phyloP scores from a whole-genome alignment of 495 filamentous ascomycete species.

The Penicillium argentinense region DNA sequence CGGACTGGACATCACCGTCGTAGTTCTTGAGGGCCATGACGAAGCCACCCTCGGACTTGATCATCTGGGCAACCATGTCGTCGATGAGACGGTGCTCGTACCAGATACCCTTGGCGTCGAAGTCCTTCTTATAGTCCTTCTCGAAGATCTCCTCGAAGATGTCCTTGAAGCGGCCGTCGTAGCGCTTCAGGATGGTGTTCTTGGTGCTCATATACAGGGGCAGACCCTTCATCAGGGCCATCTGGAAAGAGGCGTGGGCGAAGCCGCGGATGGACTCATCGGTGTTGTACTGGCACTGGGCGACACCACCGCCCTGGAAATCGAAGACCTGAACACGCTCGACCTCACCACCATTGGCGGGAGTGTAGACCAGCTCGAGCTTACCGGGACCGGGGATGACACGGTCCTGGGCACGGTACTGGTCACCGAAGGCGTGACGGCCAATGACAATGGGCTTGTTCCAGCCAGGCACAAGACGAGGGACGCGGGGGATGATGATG shows the following conservation, averaged over 20 bases:
- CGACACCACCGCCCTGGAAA: slow-evolving; percentile 84
- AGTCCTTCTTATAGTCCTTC: slow-evolving; percentile 77
- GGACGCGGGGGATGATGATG: slow-evolving; percentile 90
- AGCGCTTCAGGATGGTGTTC: slow-evolving; percentile 99
- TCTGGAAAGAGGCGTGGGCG: slow-evolving; percentile 93
- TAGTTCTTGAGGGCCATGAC: slow-evolving; percentile 99
- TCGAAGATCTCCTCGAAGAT: slow-evolving; percentile 99
- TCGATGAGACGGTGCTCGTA: slow-evolving; percentile 99
- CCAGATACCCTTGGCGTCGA: slow-evolving; percentile 91
- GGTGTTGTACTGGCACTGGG: slow-evolving; percentile 96
- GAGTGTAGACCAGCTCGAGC: slow-evolving; percentile 91
- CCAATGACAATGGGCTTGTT: slow-evolving; percentile 98
- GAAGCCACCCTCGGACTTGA: slow-evolving; percentile 93
- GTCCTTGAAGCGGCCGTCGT: slow-evolving; percentile 98
- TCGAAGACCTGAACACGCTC: slow-evolving; percentile 87
- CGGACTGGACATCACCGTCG: slow-evolving; percentile 98
- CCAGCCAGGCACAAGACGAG: slow-evolving; percentile 92
- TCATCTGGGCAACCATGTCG: slow-evolving; percentile 99
- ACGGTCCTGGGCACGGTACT: slow-evolving; percentile 92
- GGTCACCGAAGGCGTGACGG: slow-evolving; percentile 97
- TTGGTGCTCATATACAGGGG: slow-evolving; percentile 99
- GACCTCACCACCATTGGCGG: slow-evolving; percentile 74
- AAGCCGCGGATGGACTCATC: slow-evolving; percentile 92
- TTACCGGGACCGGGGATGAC: slow-evolving; percentile 80
- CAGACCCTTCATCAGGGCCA: slow-evolving; percentile 79